Base-by-base conservation (phyloP, 78 protist genomes). In the Chrysochromulina tobinii region DNA sequence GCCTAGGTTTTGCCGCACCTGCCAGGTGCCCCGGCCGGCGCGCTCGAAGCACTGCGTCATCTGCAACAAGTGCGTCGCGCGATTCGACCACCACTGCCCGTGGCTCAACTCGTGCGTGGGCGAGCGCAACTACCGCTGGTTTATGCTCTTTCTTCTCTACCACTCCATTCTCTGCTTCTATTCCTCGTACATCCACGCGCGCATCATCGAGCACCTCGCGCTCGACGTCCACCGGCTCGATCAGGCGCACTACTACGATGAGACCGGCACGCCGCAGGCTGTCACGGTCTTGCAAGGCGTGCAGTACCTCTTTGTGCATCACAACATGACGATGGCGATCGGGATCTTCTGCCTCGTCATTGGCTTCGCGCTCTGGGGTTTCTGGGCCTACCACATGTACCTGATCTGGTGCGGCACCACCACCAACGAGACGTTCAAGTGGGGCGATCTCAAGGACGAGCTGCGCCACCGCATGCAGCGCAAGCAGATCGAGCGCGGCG, bases 1-100 rank as follows among this genome's bases (percentile, higher is more conserved):
- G 48, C 87, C 87, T 12, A 79, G 54, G 64, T 18, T 86, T 17
- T 89, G 92, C 86, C 4, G 5, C 38, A 92, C 93, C 12, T 92
- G 94, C 66, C 4, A 1, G 38, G 9, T 93, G 38, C 25, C 85
- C 4, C 38, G 95, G 51, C 96, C 96, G 21, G 89, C 94, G 14
- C 86, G 96, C 12, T 89, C 95, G 11, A 53, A 95, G 54, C 98
- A 96, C 93, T 95, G 96, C 68, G 15, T 38, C 54, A 2, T 69
- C 48, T 95, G 96, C 90, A 61, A 93, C 67, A 9, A 1, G 25
- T 97, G 98, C 90, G 97, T 97, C n/a, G 57, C 57, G 12, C 4
- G 20, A 38, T 96, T 94, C 58, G 98, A 97, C 94, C 99, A 98
- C 90, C 98, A 98, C 95, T 98, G 99, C 90, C 97, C 96, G n/a